These are phyloP conservation scores for Psidium friedrichsthalianum DNA, from an alignment of 345 rosid species.

Conservation along the genomic window DNA sequence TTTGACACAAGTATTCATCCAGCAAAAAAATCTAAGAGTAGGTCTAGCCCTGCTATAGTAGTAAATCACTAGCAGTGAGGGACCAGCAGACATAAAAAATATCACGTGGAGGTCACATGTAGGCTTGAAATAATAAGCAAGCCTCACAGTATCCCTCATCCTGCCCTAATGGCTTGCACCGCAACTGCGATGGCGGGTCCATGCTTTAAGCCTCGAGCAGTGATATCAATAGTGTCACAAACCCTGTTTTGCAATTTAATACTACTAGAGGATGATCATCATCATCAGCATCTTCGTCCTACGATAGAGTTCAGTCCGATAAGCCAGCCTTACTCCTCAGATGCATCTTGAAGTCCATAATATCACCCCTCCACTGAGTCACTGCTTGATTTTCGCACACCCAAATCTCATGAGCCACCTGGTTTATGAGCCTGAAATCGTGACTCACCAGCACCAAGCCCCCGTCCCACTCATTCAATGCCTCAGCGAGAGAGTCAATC, in stretches of 20 bases:
- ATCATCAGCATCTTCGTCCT: background rate
- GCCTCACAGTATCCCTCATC: background rate
- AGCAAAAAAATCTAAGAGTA: background rate
- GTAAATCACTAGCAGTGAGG: background rate
- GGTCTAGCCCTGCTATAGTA: background rate
- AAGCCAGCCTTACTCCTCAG: conserved; percentile 61
- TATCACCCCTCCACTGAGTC: conserved; percentile 39
- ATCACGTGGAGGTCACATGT: background rate
- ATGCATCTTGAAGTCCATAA: conserved; percentile 40
- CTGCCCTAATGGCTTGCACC: conserved; percentile 1
- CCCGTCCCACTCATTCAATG: conserved; percentile 48
- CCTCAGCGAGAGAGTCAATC: conserved; percentile 65
- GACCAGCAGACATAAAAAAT: background rate
- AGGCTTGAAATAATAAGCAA: conserved; percentile 12
- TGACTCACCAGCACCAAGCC: conserved; percentile 47
- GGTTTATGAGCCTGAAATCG: conserved; percentile 48
- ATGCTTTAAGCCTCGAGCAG: background rate
- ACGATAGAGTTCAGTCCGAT: conserved; percentile 16
- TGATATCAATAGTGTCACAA: background rate
- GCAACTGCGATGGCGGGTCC: background rate
- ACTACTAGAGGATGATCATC: background rate
- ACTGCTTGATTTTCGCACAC: conserved; percentile 39
- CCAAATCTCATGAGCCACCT: conserved; percentile 47
- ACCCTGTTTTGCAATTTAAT: background rate
- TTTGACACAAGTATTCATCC: background rate